A percentile compares a stretch with the other conserved stretches of the same genome.
Conservation (phyloP, 352 stramenopile species). For the Phytophthora palmivora region DNA sequence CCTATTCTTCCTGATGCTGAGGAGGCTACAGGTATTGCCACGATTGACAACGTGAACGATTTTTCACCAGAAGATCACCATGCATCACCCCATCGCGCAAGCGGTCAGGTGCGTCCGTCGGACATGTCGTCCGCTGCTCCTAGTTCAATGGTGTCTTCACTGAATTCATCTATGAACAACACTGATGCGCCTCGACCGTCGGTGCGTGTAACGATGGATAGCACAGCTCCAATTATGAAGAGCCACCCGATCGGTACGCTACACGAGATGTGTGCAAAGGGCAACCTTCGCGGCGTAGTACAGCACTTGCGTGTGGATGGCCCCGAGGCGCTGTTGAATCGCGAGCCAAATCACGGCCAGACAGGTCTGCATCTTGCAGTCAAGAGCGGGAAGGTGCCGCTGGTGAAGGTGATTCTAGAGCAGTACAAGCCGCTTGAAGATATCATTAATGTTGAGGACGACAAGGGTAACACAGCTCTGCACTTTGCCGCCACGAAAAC, state of each 20-base stretch:
- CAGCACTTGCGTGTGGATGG: conserved; percentile 81
- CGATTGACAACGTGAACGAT: conserved; percentile 64
- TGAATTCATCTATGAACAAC: conserved; percentile 48
- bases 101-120: conserved; percentile 46
- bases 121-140: conserved; percentile 31
- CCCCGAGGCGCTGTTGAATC: conserved; percentile 65
- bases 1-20: conserved; percentile 66
- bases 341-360: conserved; percentile 87
- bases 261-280: conserved; percentile 82
- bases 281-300: conserved; percentile 79
- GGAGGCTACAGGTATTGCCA: conserved; percentile 55
- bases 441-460: conserved; percentile 85
- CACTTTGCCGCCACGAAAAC: conserved; percentile 90
- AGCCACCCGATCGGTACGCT: conserved; percentile 83
- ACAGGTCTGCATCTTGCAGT: conserved; percentile 82
- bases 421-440: conserved; percentile 84
- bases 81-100: conserved; percentile 36
- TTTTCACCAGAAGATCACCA: conserved; percentile 40
- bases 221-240: conserved; percentile 71
- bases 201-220: conserved; percentile 78
- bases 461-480: conserved; percentile 89
- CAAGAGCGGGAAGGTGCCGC: conserved; percentile 83
- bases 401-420: conserved; percentile 86
- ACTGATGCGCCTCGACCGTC: conserved; percentile 61
- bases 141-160: conserved; percentile 37